Evolutionary conservation across 2,329 filamentous ascomycete species (phyloP).

Genomic region (Colletotrichum lentis): DNA sequence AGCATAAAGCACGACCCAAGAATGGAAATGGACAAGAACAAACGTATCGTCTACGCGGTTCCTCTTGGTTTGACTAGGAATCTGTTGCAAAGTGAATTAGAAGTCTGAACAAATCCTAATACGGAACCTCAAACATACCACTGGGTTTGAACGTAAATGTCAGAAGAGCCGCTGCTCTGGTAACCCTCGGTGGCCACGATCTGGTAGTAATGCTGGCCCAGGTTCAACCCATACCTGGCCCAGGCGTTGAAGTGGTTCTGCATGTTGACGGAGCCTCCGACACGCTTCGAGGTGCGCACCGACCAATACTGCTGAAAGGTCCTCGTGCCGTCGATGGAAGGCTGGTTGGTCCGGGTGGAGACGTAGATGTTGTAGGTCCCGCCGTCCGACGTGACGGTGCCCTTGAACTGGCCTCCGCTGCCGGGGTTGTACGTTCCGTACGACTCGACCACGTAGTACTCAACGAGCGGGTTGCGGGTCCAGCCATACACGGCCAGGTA

Average conservation of each 20-base stretch:
- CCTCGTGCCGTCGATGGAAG: constrained; percentile 56
- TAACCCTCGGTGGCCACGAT: constrained; percentile 64
- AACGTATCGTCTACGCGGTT: no score
- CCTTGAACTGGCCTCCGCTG: constrained; percentile 46
- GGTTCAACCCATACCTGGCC: constrained; percentile 53
- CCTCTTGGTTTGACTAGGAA: neutral
- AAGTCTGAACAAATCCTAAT: neutral
- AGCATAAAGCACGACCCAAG: no score
- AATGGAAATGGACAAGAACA: no score
- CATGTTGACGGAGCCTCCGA: constrained; percentile 59
- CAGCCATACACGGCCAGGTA: constrained; percentile 60
- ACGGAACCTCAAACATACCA: neutral
- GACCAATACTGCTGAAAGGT: constrained; percentile 63
- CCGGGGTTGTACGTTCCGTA: constrained; percentile 55
- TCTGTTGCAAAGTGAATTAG: neutral
- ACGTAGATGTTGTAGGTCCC: constrained; percentile 50
- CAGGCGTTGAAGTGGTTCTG: constrained; percentile 64
- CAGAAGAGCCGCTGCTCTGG: constrained; percentile 57
- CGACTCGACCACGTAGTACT: constrained; percentile 55
- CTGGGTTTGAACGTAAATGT: constrained; percentile 47
- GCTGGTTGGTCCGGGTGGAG: constrained; percentile 50
- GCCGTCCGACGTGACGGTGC: constrained; percentile 47
- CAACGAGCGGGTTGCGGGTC: constrained; percentile 50
- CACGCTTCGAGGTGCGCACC: constrained; percentile 57
- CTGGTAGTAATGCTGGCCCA: constrained; percentile 62